Evolutionary conservation across 2,329 filamentous ascomycete species (phyloP).

Genomic region (Fusarium nelsonii): DNA sequence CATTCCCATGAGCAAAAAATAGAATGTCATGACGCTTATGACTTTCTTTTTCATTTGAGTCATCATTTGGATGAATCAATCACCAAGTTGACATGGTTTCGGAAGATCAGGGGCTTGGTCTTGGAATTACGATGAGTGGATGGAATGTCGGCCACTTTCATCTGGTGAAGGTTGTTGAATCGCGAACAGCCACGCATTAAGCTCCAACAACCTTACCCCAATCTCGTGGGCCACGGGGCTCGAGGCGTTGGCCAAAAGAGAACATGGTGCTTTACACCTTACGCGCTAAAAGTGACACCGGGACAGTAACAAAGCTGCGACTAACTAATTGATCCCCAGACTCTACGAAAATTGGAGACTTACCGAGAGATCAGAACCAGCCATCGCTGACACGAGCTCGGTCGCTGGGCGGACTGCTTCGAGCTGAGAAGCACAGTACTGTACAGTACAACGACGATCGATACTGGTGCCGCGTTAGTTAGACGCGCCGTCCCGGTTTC

Average conservation of each 20-base stretch:
- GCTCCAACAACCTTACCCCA: conserved; percentile 41
- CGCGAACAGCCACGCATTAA: conserved; percentile 30
- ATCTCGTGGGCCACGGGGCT: conserved; percentile 43
- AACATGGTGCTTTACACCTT: conserved; percentile 13
- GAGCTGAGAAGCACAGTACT: conserved; percentile 23
- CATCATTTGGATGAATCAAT: conserved; percentile 28
- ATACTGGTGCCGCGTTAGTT: conserved; percentile 26
- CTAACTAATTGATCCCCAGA: conserved; percentile 43
- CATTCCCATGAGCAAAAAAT: conserved; percentile 28
- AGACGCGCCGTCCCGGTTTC: conserved; percentile 21
- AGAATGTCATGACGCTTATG: conserved; percentile 34
- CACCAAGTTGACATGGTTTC: neutral
- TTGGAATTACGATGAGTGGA: conserved; percentile 13
- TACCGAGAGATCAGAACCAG: conserved; percentile 39
- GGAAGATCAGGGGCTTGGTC: neutral
- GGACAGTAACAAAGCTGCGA: conserved; percentile 22
- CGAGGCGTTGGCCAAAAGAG: conserved; percentile 35
- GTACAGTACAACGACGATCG: conserved; percentile 36
- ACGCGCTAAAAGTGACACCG: conserved; percentile 35
- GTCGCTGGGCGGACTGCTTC: conserved; percentile 24
- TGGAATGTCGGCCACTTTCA: conserved; percentile 36
- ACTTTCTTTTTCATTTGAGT: conserved; percentile 26
- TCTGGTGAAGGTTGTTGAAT: conserved; percentile 38
- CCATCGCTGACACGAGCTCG: conserved; percentile 44
- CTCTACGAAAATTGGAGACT: conserved; percentile 34